These are phyloP conservation scores for Chamaecyparis obtusa DNA, from an alignment of 75 land plant genomes.

Conservation along the genomic window DNA sequence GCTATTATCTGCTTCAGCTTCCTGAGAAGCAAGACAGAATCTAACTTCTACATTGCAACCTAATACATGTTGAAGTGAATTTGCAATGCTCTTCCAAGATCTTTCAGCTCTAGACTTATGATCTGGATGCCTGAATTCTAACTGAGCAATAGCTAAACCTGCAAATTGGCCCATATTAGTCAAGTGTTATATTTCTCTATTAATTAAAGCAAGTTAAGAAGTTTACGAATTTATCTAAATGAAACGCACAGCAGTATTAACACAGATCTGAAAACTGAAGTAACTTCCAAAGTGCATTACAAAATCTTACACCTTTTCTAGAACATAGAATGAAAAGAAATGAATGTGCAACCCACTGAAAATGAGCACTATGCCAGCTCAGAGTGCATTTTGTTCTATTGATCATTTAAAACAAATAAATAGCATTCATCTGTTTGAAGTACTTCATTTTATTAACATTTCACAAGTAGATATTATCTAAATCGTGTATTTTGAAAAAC, in stretches of 20 bases:
- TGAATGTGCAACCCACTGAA: neutral
- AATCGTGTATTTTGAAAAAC: neutral
- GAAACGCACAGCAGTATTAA: neutral
- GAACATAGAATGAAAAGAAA: constrained; percentile 1
- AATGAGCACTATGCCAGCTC: neutral
- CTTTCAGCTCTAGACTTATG: constrained; percentile 65
- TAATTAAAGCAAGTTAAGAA: neutral
- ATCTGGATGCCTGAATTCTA: constrained; percentile 56
- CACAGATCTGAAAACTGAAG: neutral
- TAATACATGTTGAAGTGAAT: constrained; percentile 58
- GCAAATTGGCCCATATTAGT: constrained; percentile 12
- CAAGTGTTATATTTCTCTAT: neutral
- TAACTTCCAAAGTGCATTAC: neutral
- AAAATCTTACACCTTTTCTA: neutral
- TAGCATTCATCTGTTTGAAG: neutral
- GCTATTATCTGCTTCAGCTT: constrained; percentile 10
- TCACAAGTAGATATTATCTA: neutral
- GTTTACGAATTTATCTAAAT: neutral
- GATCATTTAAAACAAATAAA: neutral
- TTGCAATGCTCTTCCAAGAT: constrained; percentile 65
- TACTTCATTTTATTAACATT: neutral
- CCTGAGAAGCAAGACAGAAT: constrained; percentile 31
- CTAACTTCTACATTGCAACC: constrained; percentile 67
- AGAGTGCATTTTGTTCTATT: neutral
- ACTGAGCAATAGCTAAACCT: constrained; percentile 57